phyloP scores from a whole-genome alignment of 73 alveolate genomes.

The Stentor roeselii region DNA sequence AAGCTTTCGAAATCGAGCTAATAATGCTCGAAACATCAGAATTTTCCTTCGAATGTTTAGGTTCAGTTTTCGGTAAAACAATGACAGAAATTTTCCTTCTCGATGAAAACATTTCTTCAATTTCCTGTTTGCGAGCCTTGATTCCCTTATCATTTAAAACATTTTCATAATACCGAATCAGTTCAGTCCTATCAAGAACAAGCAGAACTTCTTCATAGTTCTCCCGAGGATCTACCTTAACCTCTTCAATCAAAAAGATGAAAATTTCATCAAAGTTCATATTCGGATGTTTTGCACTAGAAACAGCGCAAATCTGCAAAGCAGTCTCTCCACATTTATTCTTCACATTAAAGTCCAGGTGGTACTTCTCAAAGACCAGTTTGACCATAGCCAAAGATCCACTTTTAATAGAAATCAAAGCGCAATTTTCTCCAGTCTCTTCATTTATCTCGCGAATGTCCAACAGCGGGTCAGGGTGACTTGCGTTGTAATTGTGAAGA shows the following conservation, averaged over 20 bases:
- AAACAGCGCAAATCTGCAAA: not conserved
- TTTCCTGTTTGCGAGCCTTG: not conserved
- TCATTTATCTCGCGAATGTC: not conserved
- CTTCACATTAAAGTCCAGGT: not conserved
- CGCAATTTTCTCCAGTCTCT: constrained; percentile 11
- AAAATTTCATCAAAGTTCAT: constrained; percentile 4
- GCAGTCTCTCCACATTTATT: constrained; percentile 7
- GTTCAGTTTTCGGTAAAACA: not conserved
- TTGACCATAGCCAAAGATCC: not conserved
- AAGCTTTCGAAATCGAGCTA: not conserved
- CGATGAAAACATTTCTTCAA: not conserved
- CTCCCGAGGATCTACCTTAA: not conserved
- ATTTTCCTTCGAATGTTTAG: not conserved
- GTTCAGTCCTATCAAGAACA: not conserved
- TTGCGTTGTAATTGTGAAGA: not conserved
- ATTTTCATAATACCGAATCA: not conserved
- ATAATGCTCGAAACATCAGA: not conserved
- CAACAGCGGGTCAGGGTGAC: not conserved
- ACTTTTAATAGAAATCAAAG: not conserved
- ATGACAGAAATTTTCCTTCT: not conserved
- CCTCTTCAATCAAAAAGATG: not conserved
- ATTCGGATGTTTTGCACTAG: not conserved
- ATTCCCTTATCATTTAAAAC: constrained; percentile 1
- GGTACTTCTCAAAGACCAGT: not conserved
- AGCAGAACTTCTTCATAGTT: not conserved